Evolutionary conservation across 257 asterid species (phyloP), one percentile per base, ranked within the genome.

Genomic region (Jaltomata sinuosa): DNA sequence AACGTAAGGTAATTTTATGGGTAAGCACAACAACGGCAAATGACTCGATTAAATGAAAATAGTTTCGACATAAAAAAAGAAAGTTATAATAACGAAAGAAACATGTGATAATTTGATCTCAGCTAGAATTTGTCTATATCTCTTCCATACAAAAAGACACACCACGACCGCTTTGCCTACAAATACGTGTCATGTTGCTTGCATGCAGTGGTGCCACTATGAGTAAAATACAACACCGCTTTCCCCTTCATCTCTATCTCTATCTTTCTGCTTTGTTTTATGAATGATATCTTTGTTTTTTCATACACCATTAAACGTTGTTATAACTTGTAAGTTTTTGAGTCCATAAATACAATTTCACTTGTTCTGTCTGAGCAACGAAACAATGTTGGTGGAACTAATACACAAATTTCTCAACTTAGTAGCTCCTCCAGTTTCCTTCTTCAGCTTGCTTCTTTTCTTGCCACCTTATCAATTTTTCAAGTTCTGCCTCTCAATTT

Each of bases 391-490:
- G 81, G 15, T 91, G 92, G 93, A 87, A 85, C 87, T 91, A 62
- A 47, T 92, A 0, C 74, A 88, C 40, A 85, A 84, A 14, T 50
- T 88, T 83, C 86, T 92, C 74, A 89, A 91, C 89, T 32, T 85
- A 52, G 85, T 87, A 19, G 88, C 85, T n/a, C 91, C 95, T 77
- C 71, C 87, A 22, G 76, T 91, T 55, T 83, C 91, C 83, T 8
- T 69, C 54, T 82, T 79, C 50, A 88, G 88, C 22, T 83, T 89
- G 71, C 16, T 84, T 59, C 83, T 83, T 81, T 81, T 92, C 83
- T 81, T 82, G 42, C 95, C 94, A 0, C 83, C 69, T 11, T 92
- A 89, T 89, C 89, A 85, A 10, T 69, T 64, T 67, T 89, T 87
- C 93, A 88, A 90, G 80, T 84, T 81, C 0, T 22, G 87, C 45